Evolutionary conservation across 2,329 filamentous ascomycete genomes (phyloP).

Genomic region (Ilyonectria mors-panacis): DNA sequence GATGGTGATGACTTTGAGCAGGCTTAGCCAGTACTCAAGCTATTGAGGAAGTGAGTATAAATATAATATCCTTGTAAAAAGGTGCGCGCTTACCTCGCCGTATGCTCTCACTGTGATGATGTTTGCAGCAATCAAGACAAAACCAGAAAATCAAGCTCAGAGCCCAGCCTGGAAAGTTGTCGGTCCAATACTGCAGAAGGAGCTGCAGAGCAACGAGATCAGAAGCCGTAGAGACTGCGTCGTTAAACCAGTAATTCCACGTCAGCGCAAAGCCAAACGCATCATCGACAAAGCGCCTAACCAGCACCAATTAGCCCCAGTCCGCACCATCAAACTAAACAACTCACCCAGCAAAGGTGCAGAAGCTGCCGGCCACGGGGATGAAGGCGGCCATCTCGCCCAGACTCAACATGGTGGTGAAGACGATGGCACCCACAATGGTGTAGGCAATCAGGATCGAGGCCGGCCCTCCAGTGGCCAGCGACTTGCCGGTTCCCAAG

Average conservation of each 20-base stretch:
- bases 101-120: slow-evolving; percentile 54
- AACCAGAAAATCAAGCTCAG: slow-evolving; percentile 74
- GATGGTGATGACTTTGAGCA: slow-evolving; percentile 69
- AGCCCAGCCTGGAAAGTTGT: slow-evolving; percentile 74
- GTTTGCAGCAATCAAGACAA: slow-evolving; percentile 62
- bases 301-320: slow-evolving; percentile 2
- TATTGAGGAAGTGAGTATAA: slow-evolving; percentile 51
- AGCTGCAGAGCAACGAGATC: slow-evolving; percentile 70
- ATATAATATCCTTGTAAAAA: no score
- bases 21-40: slow-evolving; percentile 70
- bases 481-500: slow-evolving; percentile 72
- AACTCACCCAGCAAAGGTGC: slow-evolving; percentile 64
- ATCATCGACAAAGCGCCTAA: slow-evolving; percentile 65
- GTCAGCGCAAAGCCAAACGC: slow-evolving; percentile 69
- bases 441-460: slow-evolving; percentile 71
- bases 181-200: slow-evolving; percentile 73
- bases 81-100: slow-evolving; percentile 48
- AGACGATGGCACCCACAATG: slow-evolving; percentile 71
- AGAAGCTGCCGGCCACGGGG: slow-evolving; percentile 68
- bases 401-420: slow-evolving; percentile 70
- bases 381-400: slow-evolving; percentile 73
- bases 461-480: slow-evolving; percentile 72
- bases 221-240: slow-evolving; percentile 67
- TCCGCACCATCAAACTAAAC: slow-evolving; percentile 53
- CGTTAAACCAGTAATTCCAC: slow-evolving; percentile 78